Evolutionary conservation across 257 asterid species (phyloP).

Genomic region (Perilla frutescens): DNA sequence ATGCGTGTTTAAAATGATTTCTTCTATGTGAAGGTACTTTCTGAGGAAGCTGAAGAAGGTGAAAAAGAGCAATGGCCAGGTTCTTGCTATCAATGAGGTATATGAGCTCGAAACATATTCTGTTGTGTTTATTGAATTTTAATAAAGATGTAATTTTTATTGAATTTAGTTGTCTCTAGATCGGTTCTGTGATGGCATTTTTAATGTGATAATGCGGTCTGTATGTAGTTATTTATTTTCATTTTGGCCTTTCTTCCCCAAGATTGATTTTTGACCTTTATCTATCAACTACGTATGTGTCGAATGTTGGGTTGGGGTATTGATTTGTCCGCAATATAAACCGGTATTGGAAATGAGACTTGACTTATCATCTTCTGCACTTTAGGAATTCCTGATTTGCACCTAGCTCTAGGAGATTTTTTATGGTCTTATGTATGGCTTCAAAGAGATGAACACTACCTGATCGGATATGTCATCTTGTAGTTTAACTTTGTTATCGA

Average conservation of each 20-base stretch:
- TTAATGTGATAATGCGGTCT: background rate
- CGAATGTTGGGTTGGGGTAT: background rate
- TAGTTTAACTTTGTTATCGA: background rate
- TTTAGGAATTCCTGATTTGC: no score
- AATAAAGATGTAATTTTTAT: background rate
- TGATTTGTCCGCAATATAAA: background rate
- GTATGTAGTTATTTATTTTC: background rate
- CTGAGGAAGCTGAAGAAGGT: constrained; percentile 63
- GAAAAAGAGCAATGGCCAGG: constrained; percentile 60
- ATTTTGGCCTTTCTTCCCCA: background rate
- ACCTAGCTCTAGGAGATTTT: background rate
- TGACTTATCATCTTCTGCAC: no score
- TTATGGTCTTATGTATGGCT: background rate
- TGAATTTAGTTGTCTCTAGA: background rate
- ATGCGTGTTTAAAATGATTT: background rate
- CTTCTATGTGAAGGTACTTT: constrained; percentile 46
- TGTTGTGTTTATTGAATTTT: background rate
- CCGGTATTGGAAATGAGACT: background rate
- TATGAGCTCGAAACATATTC: background rate
- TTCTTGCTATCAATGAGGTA: constrained; percentile 69
- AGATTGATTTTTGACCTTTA: background rate
- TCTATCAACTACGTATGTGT: background rate
- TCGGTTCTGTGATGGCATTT: background rate
- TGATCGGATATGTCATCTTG: background rate
- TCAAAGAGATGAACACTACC: background rate